Conservation (phyloP, 192 early-diverging fungal species). For the Martensiomyces pterosporus region DNA sequence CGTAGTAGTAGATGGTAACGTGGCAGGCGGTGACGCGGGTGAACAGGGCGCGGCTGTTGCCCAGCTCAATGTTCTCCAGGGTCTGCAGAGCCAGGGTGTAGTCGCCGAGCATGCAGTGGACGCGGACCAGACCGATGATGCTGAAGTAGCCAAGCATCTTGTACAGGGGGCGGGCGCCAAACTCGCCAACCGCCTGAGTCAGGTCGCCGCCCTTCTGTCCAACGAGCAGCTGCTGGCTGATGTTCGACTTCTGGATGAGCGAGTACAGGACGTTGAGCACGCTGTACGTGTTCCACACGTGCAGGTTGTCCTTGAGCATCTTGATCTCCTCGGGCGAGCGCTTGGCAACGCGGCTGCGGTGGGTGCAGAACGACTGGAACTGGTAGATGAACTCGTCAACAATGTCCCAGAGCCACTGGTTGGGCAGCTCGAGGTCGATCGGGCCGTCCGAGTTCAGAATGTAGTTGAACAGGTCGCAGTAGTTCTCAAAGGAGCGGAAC, state of each 20-base stretch:
- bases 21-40: conserved; percentile 96
- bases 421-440: conserved; percentile 88
- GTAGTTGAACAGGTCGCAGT: conserved; percentile 96
- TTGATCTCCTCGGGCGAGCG: conserved; percentile 77
- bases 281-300: conserved; percentile 94
- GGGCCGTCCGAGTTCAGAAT: conserved; percentile 83
- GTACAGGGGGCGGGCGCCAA: conserved; percentile 85
- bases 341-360: conserved; percentile 81
- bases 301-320: conserved; percentile 76
- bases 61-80: conserved; percentile 92
- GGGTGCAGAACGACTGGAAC: conserved; percentile 96
- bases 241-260: conserved; percentile 91
- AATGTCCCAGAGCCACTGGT: conserved; percentile 99
- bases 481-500: conserved; percentile 92
- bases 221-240: conserved; percentile 89
- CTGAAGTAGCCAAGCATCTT: conserved; percentile 97
- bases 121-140: conserved; percentile 86
- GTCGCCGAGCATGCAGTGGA: conserved; percentile 94
- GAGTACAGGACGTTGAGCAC: conserved; percentile 96
- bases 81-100: conserved; percentile 93
- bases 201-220: conserved; percentile 86
- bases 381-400: conserved; percentile 99
- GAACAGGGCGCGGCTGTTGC: conserved; percentile 87
- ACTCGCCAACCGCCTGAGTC: conserved; percentile 83
- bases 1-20: conserved; percentile 96